These are phyloP conservation scores for Groenewaldozyma auringiensis DNA, from an alignment of 1,139 yeast genomes.

Conservation along the genomic window DNA sequence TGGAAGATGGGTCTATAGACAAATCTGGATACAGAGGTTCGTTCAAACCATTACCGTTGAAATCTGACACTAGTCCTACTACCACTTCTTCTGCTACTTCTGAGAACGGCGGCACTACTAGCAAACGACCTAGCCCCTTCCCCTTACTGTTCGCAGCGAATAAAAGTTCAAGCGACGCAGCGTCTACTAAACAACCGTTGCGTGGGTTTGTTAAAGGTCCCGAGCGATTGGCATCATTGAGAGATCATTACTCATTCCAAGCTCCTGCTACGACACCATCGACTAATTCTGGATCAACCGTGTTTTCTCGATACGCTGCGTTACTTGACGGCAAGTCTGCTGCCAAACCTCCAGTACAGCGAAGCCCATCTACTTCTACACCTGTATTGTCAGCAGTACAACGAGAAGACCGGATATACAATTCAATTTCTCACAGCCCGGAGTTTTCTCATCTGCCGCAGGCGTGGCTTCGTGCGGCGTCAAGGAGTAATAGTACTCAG, in stretches of 20 bases:
- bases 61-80: not conserved
- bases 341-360: conserved; percentile 5
- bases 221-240: conserved; percentile 17
- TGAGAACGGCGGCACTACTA: not conserved
- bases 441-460: not conserved
- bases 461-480: conserved; percentile 21
- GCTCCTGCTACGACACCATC: conserved; percentile 1
- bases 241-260: conserved; percentile 19
- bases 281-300: conserved; percentile 14
- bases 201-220: conserved; percentile 4
- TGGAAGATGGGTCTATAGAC: conserved; percentile 3
- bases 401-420: conserved; percentile 1
- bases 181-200: not conserved
- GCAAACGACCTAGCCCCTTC: conserved; percentile 9
- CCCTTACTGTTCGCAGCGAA: conserved; percentile 12
- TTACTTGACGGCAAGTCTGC: conserved; percentile 10
- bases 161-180: not conserved
- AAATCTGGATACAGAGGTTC: not conserved
- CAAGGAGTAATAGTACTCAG: conserved; percentile 28
- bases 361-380: conserved; percentile 7
- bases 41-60: conserved; percentile 1
- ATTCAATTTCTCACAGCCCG: not conserved
- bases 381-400: conserved; percentile 5
- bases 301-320: conserved; percentile 17
- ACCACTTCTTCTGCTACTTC: too few relatives aligned